Evolutionary conservation across 2,329 filamentous ascomycete genomes (phyloP), one percentile per base, ranked within the genome.

Genomic region (Fonsecaea pugnacius): DNA sequence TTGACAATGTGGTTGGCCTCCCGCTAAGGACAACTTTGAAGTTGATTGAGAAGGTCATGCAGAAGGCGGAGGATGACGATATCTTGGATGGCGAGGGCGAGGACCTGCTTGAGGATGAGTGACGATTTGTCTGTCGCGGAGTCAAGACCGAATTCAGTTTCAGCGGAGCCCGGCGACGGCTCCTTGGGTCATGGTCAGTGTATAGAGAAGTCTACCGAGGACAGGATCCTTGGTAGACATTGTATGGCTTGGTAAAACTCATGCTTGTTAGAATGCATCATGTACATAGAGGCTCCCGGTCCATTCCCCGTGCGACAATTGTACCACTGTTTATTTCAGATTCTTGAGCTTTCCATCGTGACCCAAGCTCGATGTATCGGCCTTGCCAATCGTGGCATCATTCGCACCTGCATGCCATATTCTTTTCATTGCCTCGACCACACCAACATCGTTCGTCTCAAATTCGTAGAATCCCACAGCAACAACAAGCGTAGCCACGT

Each of bases 391-490:
- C 3, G 67, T 68, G 7, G 64, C 66, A 62, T 68, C 66, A 40
- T 69, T 70, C 59, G 43, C 57, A 12, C 78, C 91, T 73, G 95
- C 94, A 74, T 85, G 91, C 95, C 95, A 99, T 68, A 98, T 82
- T 75, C 90, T 87, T 85, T 90, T 92, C 70, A 97, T 84, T 35
- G 89, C 89, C 84, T 96, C 94, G 8, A 92, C 96, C 65, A 99
- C 78, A 70, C 95, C 95, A 58, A 99, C 92, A 72, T 99, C 95
- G 75, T 97, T 98, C 35, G 95, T 99, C 88, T 99, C 95, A 74
- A 98, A 98, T 79, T 98, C 94, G 81, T 99, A 99, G 74, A 98
- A 84, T 63, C 93, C 93, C 70, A 96, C 84, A 57, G 91, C 92
- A 68, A 93, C 91, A 58, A 91, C 82, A 64, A 94, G 83, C 10